These are phyloP conservation scores for Neurospora sp. DNA, from an alignment of 2,329 filamentous ascomycete genomes.

Conservation along the genomic window DNA sequence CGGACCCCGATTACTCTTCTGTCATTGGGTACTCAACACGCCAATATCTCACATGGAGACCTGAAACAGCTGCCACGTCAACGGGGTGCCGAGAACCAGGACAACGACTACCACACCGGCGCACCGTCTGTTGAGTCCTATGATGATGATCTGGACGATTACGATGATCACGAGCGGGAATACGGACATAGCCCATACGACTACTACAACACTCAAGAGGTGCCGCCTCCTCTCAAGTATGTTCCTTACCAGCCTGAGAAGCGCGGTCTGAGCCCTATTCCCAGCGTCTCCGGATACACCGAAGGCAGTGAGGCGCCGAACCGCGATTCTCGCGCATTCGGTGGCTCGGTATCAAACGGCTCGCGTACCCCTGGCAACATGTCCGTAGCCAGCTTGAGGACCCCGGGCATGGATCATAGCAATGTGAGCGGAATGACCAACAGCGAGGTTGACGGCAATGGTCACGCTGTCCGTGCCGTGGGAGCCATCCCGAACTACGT, in stretches of 20 bases:
- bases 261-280: constrained; percentile 75
- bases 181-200: constrained; percentile 31
- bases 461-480: constrained; percentile 60
- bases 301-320: constrained; percentile 50
- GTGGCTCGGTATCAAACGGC: not conserved
- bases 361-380: constrained; percentile 13
- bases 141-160: constrained; percentile 29
- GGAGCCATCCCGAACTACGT: constrained; percentile 69
- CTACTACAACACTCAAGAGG: constrained; percentile 50
- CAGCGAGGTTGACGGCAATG: constrained; percentile 50
- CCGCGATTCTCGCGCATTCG: constrained; percentile 36
- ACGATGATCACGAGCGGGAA: constrained; percentile 35
- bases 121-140: constrained; percentile 4
- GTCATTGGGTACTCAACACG: constrained; percentile 57
- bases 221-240: constrained; percentile 54
- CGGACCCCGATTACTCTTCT: constrained; percentile 43
- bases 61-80: constrained; percentile 43
- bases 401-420: constrained; percentile 45
- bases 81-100: constrained; percentile 28
- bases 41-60: constrained; percentile 50
- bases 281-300: constrained; percentile 81
- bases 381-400: constrained; percentile 37
- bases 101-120: constrained; percentile 28
- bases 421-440: constrained; percentile 40
- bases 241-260: constrained; percentile 59